Conservation (phyloP, 2,329 filamentous ascomycete genomes). For the Onygena corvina region DNA sequence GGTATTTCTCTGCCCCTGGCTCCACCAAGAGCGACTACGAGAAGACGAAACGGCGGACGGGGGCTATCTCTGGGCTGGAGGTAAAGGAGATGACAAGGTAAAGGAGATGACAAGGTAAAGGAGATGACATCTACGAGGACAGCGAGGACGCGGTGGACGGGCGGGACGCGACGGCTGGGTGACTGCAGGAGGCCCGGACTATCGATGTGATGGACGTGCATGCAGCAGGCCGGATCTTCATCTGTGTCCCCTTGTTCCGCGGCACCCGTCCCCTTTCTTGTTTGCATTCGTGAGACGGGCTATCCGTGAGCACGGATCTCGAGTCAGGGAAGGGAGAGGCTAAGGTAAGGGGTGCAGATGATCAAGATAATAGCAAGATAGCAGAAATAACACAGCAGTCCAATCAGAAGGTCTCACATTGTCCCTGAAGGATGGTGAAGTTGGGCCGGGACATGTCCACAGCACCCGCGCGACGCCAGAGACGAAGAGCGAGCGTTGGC, state of each 20-base stretch:
- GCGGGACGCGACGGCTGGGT: no score
- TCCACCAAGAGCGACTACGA: no score
- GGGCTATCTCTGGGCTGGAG: no score
- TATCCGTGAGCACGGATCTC: no score
- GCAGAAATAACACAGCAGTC: slow-evolving; percentile 17
- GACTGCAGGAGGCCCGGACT: no score
- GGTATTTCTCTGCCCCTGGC: not conserved
- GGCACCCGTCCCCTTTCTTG: no score
- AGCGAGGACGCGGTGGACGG: no score
- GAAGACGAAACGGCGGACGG: no score
- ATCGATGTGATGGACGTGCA: no score
- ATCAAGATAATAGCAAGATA: not conserved
- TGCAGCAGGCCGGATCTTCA: no score
- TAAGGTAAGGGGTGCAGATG: not conserved
- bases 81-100: not conserved
- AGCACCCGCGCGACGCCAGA: slow-evolving; percentile 40
- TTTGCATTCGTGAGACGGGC: no score
- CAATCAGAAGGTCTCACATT: slow-evolving; percentile 53
- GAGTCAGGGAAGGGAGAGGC: not conserved
- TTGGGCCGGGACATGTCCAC: slow-evolving; percentile 54
- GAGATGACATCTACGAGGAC: not conserved
- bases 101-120: not conserved
- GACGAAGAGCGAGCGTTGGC: slow-evolving; percentile 44
- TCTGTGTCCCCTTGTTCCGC: no score
- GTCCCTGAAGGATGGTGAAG: slow-evolving; percentile 51